Percentiles rank a stretch among this genome's conserved stretches.
Evolutionary conservation across 129 eudicot species (phyloP).

Genomic region (Deinandra increscens): DNA sequence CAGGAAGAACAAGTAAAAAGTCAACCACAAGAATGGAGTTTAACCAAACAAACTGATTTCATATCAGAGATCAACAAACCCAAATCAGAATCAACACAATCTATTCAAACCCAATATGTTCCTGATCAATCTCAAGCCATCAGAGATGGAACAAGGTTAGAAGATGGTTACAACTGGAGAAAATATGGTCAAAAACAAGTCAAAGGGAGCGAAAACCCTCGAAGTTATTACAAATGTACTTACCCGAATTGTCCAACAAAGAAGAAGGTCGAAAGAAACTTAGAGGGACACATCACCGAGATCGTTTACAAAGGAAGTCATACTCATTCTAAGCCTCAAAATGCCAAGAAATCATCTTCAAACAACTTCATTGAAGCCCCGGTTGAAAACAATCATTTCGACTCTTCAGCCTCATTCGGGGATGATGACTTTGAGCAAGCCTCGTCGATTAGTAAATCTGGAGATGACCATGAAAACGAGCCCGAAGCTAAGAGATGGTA

Average conservation of each 20-base stretch:
- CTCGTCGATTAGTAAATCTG: conserved; percentile 68
- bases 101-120: conserved; percentile 28
- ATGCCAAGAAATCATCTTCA: conserved; percentile 67
- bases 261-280: conserved; percentile 77
- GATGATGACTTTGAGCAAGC: conserved; percentile 85
- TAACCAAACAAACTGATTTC: conserved; percentile 44
- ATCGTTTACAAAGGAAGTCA: conserved; percentile 94
- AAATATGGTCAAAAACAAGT: conserved; percentile 97
- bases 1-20: conserved; percentile 57
- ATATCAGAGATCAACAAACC: conserved; percentile 23
- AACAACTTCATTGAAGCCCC: conserved; percentile 42
- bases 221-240: conserved; percentile 94
- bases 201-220: conserved; percentile 92
- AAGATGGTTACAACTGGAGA: conserved; percentile 97
- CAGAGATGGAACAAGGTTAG: conserved; percentile 66
- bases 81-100: conserved; percentile 42
- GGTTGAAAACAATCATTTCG: conserved; percentile 37
- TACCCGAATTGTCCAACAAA: conserved; percentile 77
- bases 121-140: conserved; percentile 53
- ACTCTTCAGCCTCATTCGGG: conserved; percentile 73
- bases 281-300: conserved; percentile 86
- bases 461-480: conserved; percentile 71
- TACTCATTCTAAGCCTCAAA: conserved; percentile 87
- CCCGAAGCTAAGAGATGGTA: conserved; percentile 94
- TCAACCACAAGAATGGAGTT: conserved; percentile 52